phyloP scores from a whole-genome alignment of 345 rosid species.

The Camelina neglecta region DNA sequence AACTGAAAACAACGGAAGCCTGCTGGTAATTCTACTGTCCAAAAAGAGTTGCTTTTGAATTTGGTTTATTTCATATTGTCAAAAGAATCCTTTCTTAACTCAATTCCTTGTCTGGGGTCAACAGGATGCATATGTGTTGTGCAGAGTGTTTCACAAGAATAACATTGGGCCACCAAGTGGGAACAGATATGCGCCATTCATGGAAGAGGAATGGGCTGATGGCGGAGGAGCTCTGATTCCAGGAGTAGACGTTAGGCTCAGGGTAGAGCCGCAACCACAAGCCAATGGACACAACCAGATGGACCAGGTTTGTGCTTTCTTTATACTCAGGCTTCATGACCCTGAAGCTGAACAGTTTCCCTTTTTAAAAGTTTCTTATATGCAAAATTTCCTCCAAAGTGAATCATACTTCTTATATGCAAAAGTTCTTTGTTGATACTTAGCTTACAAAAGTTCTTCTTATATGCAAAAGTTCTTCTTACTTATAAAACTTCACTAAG shows the following conservation, averaged over 20 bases:
- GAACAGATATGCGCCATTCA: conserved; percentile 76
- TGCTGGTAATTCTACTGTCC: conserved; percentile 51
- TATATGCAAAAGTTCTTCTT: conserved; percentile 19
- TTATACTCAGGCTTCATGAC: conserved; percentile 6
- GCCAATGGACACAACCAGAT: conserved; percentile 34
- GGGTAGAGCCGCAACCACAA: conserved; percentile 42
- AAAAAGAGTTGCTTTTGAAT: conserved; percentile 2
- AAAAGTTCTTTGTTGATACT: conserved; percentile 15
- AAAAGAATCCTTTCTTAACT: background rate
- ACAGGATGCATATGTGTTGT: conserved; percentile 74
- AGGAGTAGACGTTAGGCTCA: conserved; percentile 54
- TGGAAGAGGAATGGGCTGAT: conserved; percentile 86
- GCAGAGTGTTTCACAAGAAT: conserved; percentile 90
- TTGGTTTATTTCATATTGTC: background rate
- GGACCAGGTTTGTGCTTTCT: conserved; percentile 55
- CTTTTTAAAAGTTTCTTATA: background rate
- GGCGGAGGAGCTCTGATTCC: conserved; percentile 56
- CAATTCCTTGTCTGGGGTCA: conserved; percentile 38
- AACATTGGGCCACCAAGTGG: conserved; percentile 93
- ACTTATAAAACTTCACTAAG: conserved; percentile 18
- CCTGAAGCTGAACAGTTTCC: conserved; percentile 13
- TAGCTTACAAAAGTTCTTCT: background rate
- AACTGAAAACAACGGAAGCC: conserved; percentile 49
- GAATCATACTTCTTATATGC: conserved; percentile 5
- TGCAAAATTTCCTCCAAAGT: background rate